Evolutionary conservation across 768 basidiomycete species (phyloP), one percentile per base, ranked within the genome.

Genomic region (Naganishia kalamii): DNA sequence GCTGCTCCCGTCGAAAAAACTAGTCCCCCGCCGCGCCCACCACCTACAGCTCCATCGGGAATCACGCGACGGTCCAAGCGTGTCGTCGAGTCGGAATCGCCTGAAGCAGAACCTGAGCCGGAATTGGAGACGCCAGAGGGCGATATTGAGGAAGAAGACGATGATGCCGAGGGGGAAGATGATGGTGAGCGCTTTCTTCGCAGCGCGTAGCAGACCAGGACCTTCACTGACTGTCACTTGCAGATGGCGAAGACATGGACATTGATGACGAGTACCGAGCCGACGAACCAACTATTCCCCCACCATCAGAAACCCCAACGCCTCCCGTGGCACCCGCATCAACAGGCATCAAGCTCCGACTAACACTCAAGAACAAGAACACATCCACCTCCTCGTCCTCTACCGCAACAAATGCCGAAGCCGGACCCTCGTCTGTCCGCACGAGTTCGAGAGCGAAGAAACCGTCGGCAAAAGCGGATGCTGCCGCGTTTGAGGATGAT

Each of bases 61-160:
- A 50, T 30, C 23, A 47, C 57, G 4, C 47, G 66, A 27, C 66
- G 66, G 25, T 63, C 66, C 23, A 63, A 64, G 48, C 66, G 66
- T 21, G 46, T 68, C 11, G 62, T 68, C 3, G 51, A 52, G 25
- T 68, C 66, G 3, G 66, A 65, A 33, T 60, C 64, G 41, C 60
- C 66, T 17, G 63, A 61, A 25, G 44, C 29, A 30, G 50, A 29
- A 35, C 32, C 35, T 25, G 61, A 33, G 27, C 15, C 21, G 51
- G 46, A 23, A 17, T 41, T 43, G 11, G 6, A 19, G 44, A 32
- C 29, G 29, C 21, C 11, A 25, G 47, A 61, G 23, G 30, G 15
- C 30, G 43, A 23, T 15, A 59, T 41, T 19, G 46, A 27, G 35
- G 47, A 59, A 32, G 54, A 48, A 19, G 47, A 48, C 15, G 12